Conservation (phyloP, 2,329 filamentous ascomycete species). For the Cladosporium sp. region DNA sequence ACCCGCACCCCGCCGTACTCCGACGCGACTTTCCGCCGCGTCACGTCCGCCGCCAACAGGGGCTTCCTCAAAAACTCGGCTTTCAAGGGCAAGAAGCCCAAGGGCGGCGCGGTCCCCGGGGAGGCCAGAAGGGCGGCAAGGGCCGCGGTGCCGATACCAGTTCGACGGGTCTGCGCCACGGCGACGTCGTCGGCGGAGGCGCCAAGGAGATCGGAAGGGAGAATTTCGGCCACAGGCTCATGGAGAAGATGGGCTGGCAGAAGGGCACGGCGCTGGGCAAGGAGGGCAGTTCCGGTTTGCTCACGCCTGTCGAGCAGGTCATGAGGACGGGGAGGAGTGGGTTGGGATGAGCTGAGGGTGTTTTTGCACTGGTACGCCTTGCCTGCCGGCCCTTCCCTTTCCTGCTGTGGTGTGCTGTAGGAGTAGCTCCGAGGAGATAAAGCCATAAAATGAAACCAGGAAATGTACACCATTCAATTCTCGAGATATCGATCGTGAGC, state of each 20-base stretch:
- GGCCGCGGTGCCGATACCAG: constrained; percentile 34
- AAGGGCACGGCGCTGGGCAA: constrained; percentile 80
- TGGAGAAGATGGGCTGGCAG: constrained; percentile 98
- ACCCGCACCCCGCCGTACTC: constrained; percentile 58
- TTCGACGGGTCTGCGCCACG: constrained; percentile 65
- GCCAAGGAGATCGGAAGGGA: constrained; percentile 79
- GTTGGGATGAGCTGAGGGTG: constrained; percentile 53
- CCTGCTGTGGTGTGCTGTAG: background rate
- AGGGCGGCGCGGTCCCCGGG: constrained; percentile 16
- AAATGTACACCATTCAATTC: too few species aligned
- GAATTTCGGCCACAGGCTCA: constrained; percentile 79
- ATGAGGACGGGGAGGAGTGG: constrained; percentile 85
- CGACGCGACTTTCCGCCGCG: constrained; percentile 48
- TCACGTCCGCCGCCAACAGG: constrained; percentile 36
- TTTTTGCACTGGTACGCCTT: background rate
- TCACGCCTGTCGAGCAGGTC: constrained; percentile 79
- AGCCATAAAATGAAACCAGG: too few species aligned
- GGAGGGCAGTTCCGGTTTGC: constrained; percentile 76
- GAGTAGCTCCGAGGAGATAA: too few species aligned
- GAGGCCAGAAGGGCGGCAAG: constrained; percentile 25
- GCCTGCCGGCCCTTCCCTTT: background rate
- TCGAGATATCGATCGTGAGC: too few species aligned
- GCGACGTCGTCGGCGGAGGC: constrained; percentile 79
- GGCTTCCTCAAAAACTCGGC: constrained; percentile 46
- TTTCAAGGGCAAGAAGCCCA: constrained; percentile 15